A percentile compares a stretch with the other conserved stretches of the same genome.
These are phyloP conservation scores for Hypsizygus ulmarius DNA, from an alignment of 1,284 basidiomycete species.

Conservation along the genomic window DNA sequence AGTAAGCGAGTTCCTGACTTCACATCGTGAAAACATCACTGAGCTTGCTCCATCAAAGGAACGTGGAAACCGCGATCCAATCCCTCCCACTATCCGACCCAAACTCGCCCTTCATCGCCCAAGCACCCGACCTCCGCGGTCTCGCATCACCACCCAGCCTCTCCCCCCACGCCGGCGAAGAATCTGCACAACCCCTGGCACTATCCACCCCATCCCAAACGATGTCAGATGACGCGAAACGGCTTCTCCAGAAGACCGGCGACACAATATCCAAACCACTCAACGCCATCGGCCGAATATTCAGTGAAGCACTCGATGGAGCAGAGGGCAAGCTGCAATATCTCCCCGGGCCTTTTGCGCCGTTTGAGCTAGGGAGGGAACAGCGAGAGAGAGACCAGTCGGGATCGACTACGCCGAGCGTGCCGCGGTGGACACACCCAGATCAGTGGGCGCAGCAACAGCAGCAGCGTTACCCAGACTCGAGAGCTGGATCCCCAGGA, in stretches of 20 bases:
- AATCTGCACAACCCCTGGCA: slow-evolving; percentile 76
- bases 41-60: slow-evolving; percentile 36
- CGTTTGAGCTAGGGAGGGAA: slow-evolving; percentile 53
- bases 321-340: slow-evolving; percentile 48
- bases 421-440: slow-evolving; percentile 37
- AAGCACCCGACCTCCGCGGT: slow-evolving; percentile 23
- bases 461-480: slow-evolving; percentile 22
- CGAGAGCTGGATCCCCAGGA: slow-evolving; percentile 22
- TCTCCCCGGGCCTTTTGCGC: slow-evolving; percentile 62
- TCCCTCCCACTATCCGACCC: slow-evolving; percentile 62
- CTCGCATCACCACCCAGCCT: slow-evolving; percentile 14
- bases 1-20: slow-evolving; percentile 36
- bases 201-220: slow-evolving; percentile 59
- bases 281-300: slow-evolving; percentile 82
- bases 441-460: slow-evolving; percentile 25
- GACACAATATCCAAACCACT: slow-evolving; percentile 88
- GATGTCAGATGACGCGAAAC: slow-evolving; percentile 74
- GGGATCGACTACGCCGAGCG: slow-evolving; percentile 22
- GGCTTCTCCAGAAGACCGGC: slow-evolving; percentile 83
- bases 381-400: slow-evolving; percentile 17
- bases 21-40: neutral
- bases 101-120: slow-evolving; percentile 44
- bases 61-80: slow-evolving; percentile 84
- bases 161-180: slow-evolving; percentile 69
- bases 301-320: slow-evolving; percentile 73